Conservation (phyloP, 495 filamentous ascomycete species). For the Aspergillus bridgeri region DNA sequence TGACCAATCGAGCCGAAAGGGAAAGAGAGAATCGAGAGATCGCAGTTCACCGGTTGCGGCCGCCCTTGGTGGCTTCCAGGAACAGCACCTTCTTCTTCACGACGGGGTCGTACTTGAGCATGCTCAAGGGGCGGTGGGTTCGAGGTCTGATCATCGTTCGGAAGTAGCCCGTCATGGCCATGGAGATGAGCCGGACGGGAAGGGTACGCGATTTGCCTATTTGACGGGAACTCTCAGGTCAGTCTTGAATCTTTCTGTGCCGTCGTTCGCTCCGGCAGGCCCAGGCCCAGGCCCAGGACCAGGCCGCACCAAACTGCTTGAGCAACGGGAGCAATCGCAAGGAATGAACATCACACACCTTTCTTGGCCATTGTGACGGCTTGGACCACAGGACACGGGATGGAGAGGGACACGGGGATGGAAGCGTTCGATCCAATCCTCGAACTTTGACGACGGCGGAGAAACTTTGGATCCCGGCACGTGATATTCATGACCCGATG, state of each 20-base stretch:
- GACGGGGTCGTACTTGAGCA: constrained; percentile 99
- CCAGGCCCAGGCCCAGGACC: too few relatives aligned
- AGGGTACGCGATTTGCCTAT: constrained; percentile 89
- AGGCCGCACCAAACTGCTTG: too few relatives aligned
- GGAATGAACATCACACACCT: constrained; percentile 4
- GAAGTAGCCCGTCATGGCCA: constrained; percentile 98
- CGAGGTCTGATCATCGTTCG: constrained; percentile 84
- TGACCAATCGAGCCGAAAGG: not conserved
- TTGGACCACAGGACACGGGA: not conserved
- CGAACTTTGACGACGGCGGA: not conserved
- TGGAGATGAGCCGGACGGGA: constrained; percentile 89
- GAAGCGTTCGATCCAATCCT: too few relatives aligned
- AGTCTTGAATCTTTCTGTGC: not conserved
- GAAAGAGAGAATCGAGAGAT: not conserved
- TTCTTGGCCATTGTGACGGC: constrained; percentile 27
- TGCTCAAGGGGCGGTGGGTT: constrained; percentile 76
- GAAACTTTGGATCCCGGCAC: constrained; percentile 3
- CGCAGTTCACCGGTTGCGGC: constrained; percentile 34
- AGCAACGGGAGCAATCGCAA: not conserved
- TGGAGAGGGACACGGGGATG: not conserved
- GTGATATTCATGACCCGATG: constrained; percentile 1
- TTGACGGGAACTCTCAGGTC: not conserved
- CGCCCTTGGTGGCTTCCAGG: constrained; percentile 77
- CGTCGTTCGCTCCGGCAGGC: too few relatives aligned
- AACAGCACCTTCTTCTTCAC: constrained; percentile 94